A percentile compares a stretch with the other conserved stretches of the same genome.
These are phyloP conservation scores for Hyphopichia homilentoma DNA, from an alignment of 805 yeast species.

Conservation along the genomic window DNA sequence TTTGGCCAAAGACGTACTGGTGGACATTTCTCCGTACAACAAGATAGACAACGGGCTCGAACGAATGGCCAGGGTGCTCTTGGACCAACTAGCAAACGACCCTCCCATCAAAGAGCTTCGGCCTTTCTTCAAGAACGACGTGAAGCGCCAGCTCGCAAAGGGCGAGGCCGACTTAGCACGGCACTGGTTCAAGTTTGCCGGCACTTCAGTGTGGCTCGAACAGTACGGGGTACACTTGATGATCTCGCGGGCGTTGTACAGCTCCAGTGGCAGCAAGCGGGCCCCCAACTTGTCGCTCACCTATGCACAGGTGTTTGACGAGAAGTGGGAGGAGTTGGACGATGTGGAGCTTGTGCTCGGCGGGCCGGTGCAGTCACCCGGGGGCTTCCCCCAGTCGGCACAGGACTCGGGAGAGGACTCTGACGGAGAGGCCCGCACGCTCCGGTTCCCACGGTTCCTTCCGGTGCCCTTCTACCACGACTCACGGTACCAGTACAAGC, in stretches of 20 bases:
- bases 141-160: neutral
- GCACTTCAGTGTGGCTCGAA: slow-evolving; percentile 29
- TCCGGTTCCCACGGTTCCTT: slow-evolving; percentile 22
- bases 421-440: slow-evolving; percentile 7
- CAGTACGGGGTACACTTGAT: slow-evolving; percentile 29
- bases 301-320: slow-evolving; percentile 19
- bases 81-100: slow-evolving; percentile 7
- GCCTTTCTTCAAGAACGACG: slow-evolving; percentile 5
- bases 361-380: slow-evolving; percentile 16
- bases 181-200: slow-evolving; percentile 31
- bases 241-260: slow-evolving; percentile 25
- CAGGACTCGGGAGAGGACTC: too few relatives aligned
- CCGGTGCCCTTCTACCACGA: slow-evolving; percentile 30
- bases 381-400: slow-evolving; percentile 6
- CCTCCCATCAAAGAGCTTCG: slow-evolving; percentile 5
- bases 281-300: slow-evolving; percentile 22
- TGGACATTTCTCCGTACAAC: slow-evolving; percentile 3
- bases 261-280: slow-evolving; percentile 20
- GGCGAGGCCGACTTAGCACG: slow-evolving; percentile 5
- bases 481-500: slow-evolving; percentile 9
- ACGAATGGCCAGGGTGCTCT: slow-evolving; percentile 1
- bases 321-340: slow-evolving; percentile 19
- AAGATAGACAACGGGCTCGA: slow-evolving; percentile 4
- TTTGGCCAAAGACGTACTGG: neutral
- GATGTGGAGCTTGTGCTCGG: slow-evolving; percentile 17